A percentile compares a stretch with the other conserved stretches of the same genome.
These are phyloP conservation scores for Globisporangium spinosum DNA, from an alignment of 352 stramenopile species.

Conservation along the genomic window DNA sequence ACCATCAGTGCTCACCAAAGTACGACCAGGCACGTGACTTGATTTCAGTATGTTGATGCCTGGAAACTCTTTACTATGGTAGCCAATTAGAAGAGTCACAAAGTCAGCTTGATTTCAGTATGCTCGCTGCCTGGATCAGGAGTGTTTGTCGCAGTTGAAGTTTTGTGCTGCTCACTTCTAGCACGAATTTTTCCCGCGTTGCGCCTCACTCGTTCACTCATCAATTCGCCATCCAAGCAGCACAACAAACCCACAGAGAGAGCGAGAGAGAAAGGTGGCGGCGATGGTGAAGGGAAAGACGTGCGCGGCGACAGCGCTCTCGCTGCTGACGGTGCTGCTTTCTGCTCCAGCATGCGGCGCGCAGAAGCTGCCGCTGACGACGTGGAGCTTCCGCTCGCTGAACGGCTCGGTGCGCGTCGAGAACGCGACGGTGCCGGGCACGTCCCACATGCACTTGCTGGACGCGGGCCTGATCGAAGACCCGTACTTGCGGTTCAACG, in stretches of 20 bases:
- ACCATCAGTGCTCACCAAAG: too few relatives aligned
- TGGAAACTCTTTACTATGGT: too few relatives aligned
- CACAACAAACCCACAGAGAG: neutral
- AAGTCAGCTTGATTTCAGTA: too few relatives aligned
- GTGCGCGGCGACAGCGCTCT: neutral
- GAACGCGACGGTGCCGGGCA: constrained; percentile 57
- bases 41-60: too few relatives aligned
- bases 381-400: constrained; percentile 45
- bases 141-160: neutral
- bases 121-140: too few relatives aligned
- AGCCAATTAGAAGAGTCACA: too few relatives aligned
- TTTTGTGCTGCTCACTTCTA: neutral
- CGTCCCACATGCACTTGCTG: constrained; percentile 69
- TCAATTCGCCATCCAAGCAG: neutral
- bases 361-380: constrained; percentile 31
- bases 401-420: constrained; percentile 58
- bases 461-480: constrained; percentile 55
- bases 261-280: neutral
- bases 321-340: constrained; percentile 10
- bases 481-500: constrained; percentile 72
- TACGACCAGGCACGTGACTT: too few relatives aligned
- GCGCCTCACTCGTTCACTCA: constrained; percentile 3
- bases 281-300: neutral
- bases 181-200: neutral
- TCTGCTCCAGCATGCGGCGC: neutral